phyloP scores from a whole-genome alignment of 1,284 basidiomycete genomes.

The Ustilago cynodontis region DNA sequence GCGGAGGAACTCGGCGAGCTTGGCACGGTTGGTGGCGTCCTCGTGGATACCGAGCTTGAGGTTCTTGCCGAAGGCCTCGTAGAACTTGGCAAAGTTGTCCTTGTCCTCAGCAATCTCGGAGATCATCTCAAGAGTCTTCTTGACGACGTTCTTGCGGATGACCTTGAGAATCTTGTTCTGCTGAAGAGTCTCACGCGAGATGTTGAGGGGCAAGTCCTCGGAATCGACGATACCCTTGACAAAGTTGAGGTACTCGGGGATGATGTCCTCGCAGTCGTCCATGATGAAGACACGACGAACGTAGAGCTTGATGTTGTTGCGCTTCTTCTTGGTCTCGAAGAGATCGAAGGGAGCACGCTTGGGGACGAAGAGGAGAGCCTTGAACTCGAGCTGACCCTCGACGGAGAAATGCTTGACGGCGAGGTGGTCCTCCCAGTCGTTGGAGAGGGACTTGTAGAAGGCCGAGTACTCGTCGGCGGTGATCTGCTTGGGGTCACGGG shows the following conservation, averaged over 20 bases:
- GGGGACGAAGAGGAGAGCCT: slow-evolving; percentile 91
- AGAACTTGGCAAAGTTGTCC: slow-evolving; percentile 99
- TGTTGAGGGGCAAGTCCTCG: slow-evolving; percentile 99
- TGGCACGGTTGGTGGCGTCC: slow-evolving; percentile 97
- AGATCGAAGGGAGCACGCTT: slow-evolving; percentile 93
- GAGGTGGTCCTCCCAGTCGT: slow-evolving; percentile 99
- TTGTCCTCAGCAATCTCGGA: slow-evolving; percentile 98
- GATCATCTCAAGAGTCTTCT: slow-evolving; percentile 97
- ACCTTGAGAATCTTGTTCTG: slow-evolving; percentile 99
- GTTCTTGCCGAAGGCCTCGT: slow-evolving; percentile 78
- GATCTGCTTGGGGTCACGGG: slow-evolving; percentile 94
- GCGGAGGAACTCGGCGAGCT: slow-evolving; percentile 98
- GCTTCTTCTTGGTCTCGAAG: slow-evolving; percentile 99
- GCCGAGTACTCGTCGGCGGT: slow-evolving; percentile 90
- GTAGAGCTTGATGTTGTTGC: slow-evolving; percentile 99
- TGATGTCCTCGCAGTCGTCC: slow-evolving; percentile 99
- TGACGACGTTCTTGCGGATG: slow-evolving; percentile 87
- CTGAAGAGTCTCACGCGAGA: slow-evolving; percentile 99
- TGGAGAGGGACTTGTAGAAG: slow-evolving; percentile 99
- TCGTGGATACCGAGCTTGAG: slow-evolving; percentile 94
- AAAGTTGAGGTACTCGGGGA: slow-evolving; percentile 99
- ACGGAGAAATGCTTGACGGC: slow-evolving; percentile 99
- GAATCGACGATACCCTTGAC: slow-evolving; percentile 97
- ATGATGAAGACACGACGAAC: slow-evolving; percentile 99
- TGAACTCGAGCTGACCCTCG: slow-evolving; percentile 99